Evolutionary conservation across 768 basidiomycete species (phyloP).

Genomic region (Lactarius psammicola): DNA sequence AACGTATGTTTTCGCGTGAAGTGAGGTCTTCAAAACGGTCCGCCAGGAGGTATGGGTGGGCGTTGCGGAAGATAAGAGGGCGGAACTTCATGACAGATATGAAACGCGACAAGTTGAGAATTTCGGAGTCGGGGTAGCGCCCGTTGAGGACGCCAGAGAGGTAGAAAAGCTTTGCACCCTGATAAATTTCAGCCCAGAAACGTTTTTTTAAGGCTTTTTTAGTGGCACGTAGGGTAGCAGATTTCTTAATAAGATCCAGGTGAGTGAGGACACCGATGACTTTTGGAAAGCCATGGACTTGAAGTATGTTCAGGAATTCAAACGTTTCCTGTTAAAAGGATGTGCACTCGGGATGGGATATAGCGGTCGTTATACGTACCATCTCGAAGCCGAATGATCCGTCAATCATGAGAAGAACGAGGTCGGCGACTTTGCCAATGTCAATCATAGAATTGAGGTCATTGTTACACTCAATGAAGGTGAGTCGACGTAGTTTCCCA

Average conservation of each 20-base stretch:
- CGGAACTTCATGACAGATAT: slow-evolving; percentile 99
- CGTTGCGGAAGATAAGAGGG: slow-evolving; percentile 92
- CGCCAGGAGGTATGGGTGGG: slow-evolving; percentile 91
- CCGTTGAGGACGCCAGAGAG: slow-evolving; percentile 96
- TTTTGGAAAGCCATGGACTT: slow-evolving; percentile 97
- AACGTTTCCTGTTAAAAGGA: slow-evolving; percentile 78
- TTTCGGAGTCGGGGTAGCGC: slow-evolving; percentile 95
- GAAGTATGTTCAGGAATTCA: slow-evolving; percentile 96
- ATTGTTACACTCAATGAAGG: slow-evolving; percentile 96
- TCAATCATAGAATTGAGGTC: slow-evolving; percentile 99
- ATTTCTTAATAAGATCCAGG: slow-evolving; percentile 94
- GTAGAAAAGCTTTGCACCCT: slow-evolving; percentile 97
- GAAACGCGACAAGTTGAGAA: slow-evolving; percentile 93
- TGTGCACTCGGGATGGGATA: not conserved
- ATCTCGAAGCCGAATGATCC: slow-evolving; percentile 98
- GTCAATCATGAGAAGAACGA: slow-evolving; percentile 96
- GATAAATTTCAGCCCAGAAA: slow-evolving; percentile 99
- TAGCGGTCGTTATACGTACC: slow-evolving; percentile 48
- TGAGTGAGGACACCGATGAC: slow-evolving; percentile 96
- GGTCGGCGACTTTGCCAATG: slow-evolving; percentile 93
- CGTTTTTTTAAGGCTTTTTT: slow-evolving; percentile 96
- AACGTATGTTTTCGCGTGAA: slow-evolving; percentile 75
- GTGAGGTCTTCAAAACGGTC: slow-evolving; percentile 97
- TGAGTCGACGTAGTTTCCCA: slow-evolving; percentile 90
- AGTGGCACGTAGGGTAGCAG: slow-evolving; percentile 77